Percentiles rank a stretch among this genome's conserved stretches.
These are phyloP conservation scores for Penicillium alfredii DNA, from an alignment of 495 filamentous ascomycete genomes.

Conservation along the genomic window DNA sequence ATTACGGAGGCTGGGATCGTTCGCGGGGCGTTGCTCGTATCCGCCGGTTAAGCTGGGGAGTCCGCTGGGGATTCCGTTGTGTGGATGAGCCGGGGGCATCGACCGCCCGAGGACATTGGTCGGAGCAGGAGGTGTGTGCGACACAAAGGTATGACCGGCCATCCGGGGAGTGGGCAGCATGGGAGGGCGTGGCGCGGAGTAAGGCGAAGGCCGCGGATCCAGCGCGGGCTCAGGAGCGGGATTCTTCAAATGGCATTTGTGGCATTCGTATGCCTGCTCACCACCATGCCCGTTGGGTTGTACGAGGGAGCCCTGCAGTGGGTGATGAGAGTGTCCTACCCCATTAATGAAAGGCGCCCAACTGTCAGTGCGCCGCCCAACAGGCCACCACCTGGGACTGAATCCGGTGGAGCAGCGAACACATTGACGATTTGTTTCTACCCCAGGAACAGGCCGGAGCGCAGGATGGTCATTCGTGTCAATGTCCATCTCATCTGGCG, in stretches of 20 bases:
- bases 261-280: constrained; percentile 37
- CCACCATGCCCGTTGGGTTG: constrained; percentile 29
- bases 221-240: constrained; percentile 27
- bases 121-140: constrained; percentile 27
- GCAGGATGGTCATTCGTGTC: constrained; percentile 28
- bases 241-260: constrained; percentile 48
- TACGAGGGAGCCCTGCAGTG: constrained; percentile 19
- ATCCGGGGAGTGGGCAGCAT: constrained; percentile 33
- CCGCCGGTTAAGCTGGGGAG: constrained; percentile 9
- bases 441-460: constrained; percentile 10
- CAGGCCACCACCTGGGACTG: constrained; percentile 42
- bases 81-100: constrained; percentile 21
- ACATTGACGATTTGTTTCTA: constrained; percentile 29
- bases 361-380: constrained; percentile 23
- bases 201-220: constrained; percentile 34
- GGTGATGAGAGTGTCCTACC: constrained; percentile 19
- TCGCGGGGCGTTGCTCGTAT: constrained; percentile 32
- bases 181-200: constrained; percentile 27
- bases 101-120: constrained; percentile 29
- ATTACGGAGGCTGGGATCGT: constrained; percentile 29
- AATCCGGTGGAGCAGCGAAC: constrained; percentile 33
- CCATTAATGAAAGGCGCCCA: constrained; percentile 32
- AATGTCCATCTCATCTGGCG: constrained; percentile 32
- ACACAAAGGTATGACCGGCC: constrained; percentile 23
- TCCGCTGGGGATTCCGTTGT: constrained; percentile 12